phyloP scores from a whole-genome alignment of 345 rosid genomes.

The Litchi chinensis region DNA sequence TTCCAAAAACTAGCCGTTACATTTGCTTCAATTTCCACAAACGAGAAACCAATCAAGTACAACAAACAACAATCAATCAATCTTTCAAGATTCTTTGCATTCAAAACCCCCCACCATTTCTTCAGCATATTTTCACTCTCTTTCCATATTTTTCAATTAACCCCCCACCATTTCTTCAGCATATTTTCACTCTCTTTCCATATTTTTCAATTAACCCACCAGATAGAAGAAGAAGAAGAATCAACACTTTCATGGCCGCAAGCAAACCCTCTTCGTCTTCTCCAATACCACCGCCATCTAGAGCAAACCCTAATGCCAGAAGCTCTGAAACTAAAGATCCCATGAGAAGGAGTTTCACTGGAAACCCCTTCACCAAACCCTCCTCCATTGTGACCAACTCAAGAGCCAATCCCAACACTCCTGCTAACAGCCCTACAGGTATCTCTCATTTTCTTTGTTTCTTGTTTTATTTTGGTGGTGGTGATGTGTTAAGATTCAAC shows the following conservation, averaged over 20 bases:
- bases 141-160: slow-evolving; percentile 1
- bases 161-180: slow-evolving; percentile 16
- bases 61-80: not conserved
- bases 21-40: not conserved
- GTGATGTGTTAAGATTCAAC: not conserved
- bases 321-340: slow-evolving; percentile 59
- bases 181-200: slow-evolving; percentile 14
- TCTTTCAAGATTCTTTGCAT: slow-evolving; percentile 18
- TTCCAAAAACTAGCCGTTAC: slow-evolving; percentile 41
- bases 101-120: slow-evolving; percentile 26
- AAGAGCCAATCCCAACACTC: slow-evolving; percentile 48
- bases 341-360: slow-evolving; percentile 69
- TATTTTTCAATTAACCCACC: not conserved
- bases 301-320: slow-evolving; percentile 49
- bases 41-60: not conserved
- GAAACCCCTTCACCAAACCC: slow-evolving; percentile 58
- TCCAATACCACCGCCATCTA: slow-evolving; percentile 26
- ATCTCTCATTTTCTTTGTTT: not conserved
- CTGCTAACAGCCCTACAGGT: slow-evolving; percentile 67
- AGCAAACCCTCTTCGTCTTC: slow-evolving; percentile 33
- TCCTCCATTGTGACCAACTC: slow-evolving; percentile 40
- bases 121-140: slow-evolving; percentile 12
- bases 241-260: slow-evolving; percentile 28
- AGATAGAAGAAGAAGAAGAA: not conserved
- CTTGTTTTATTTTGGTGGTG: not conserved